Evolutionary conservation across 306 rosid genomes (phyloP).

Genomic region (Cucumis hystrix): DNA sequence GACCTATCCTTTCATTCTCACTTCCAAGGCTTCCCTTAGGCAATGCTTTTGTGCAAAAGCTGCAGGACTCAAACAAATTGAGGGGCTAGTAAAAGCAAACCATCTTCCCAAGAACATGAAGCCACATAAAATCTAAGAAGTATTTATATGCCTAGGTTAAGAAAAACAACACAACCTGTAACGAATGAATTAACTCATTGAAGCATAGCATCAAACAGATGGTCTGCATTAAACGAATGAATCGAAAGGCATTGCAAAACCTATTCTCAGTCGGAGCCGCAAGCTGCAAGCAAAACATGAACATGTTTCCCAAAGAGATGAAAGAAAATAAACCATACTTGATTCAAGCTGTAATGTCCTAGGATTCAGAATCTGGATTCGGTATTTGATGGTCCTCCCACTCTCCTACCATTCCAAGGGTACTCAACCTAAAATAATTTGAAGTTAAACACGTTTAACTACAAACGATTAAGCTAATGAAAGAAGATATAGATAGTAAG

Average conservation of each 20-base stretch:
- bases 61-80: constrained; percentile 13
- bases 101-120: constrained; percentile 25
- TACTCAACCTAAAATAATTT: too few species aligned
- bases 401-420: too few species aligned
- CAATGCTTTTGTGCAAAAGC: constrained; percentile 20
- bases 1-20: constrained; percentile 9
- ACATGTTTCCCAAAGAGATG: background rate
- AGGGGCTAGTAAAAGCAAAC: constrained; percentile 14
- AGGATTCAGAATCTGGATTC: too few species aligned
- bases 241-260: background rate
- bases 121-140: background rate
- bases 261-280: background rate
- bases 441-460: too few species aligned
- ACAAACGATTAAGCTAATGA: too few species aligned
- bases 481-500: too few species aligned
- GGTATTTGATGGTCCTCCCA: too few species aligned
- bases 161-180: background rate
- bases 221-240: constrained; percentile 1
- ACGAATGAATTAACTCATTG: background rate
- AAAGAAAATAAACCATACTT: background rate
- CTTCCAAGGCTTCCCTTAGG: constrained; percentile 6
- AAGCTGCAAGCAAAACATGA: background rate
- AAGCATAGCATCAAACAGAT: constrained; percentile 18
- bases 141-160: background rate
- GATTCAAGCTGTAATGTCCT: background rate